A percentile compares a stretch with the other conserved stretches of the same genome.
phyloP scores from a whole-genome alignment of 176 grass and related monocot genomes.

The Rhynchospora tenuis region DNA sequence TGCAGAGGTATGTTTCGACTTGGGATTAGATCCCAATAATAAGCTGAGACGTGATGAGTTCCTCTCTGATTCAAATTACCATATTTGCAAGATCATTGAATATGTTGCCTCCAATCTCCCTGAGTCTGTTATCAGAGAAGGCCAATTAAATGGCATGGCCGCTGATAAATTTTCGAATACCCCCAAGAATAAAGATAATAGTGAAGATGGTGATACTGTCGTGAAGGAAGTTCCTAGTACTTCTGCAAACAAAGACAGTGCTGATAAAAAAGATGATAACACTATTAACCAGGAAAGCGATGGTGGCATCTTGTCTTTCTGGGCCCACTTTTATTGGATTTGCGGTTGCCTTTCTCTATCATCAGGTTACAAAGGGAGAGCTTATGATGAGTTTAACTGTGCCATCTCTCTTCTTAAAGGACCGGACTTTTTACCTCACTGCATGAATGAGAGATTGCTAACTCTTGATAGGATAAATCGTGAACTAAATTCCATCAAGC shows the following conservation, averaged over 20 bases:
- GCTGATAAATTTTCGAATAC: slow-evolving; percentile 18
- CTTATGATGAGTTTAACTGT: slow-evolving; percentile 70
- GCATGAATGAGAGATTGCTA: slow-evolving; percentile 56
- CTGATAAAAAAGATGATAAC: background rate
- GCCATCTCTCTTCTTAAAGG: slow-evolving; percentile 59
- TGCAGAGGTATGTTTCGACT: slow-evolving; percentile 86
- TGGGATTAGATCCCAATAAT: slow-evolving; percentile 51
- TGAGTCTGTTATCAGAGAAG: slow-evolving; percentile 24
- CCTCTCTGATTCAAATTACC: slow-evolving; percentile 67
- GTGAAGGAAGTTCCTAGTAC: background rate
- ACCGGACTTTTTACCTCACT: slow-evolving; percentile 66
- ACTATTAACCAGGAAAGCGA: background rate
- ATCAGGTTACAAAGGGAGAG: slow-evolving; percentile 64
- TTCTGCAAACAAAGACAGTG: slow-evolving; percentile 18
- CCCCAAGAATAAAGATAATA: slow-evolving; percentile 12
- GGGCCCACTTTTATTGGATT: slow-evolving; percentile 83
- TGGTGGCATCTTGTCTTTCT: slow-evolving; percentile 42
- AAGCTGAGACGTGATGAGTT: slow-evolving; percentile 45
- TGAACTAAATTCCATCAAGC: slow-evolving; percentile 91
- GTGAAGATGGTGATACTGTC: background rate
- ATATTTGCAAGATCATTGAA: slow-evolving; percentile 89
- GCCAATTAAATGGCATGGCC: slow-evolving; percentile 22
- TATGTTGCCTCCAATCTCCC: slow-evolving; percentile 49
- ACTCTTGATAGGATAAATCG: slow-evolving; percentile 77
- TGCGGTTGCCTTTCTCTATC: slow-evolving; percentile 81